phyloP scores from a whole-genome alignment of 352 stramenopile genomes.

The Globisporangium cystogenes region DNA sequence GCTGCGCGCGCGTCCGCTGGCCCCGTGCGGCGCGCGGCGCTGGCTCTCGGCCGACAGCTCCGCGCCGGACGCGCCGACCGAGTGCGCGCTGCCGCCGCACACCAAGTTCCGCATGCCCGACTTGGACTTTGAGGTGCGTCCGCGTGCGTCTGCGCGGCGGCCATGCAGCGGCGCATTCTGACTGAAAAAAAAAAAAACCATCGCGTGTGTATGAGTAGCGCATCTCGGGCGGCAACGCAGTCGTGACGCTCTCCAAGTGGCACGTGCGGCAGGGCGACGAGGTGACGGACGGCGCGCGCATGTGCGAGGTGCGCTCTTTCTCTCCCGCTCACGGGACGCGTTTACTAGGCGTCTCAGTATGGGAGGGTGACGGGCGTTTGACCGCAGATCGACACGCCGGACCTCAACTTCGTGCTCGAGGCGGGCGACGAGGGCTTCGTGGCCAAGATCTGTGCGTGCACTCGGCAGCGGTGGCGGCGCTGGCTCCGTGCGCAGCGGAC shows the following conservation, averaged over 20 bases:
- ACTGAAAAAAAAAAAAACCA: no score
- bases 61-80: not conserved
- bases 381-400: slow-evolving; percentile 74
- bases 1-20: not conserved
- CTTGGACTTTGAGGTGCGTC: slow-evolving; percentile 69
- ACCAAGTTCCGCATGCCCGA: slow-evolving; percentile 88
- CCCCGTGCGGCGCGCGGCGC: not conserved
- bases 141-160: not conserved
- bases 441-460: slow-evolving; percentile 23
- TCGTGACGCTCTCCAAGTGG: slow-evolving; percentile 76
- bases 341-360: not conserved
- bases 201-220: slow-evolving; percentile 20
- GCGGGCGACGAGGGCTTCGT: slow-evolving; percentile 76
- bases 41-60: slow-evolving; percentile 8
- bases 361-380: not conserved
- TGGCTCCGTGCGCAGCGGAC: slow-evolving; percentile 1
- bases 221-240: slow-evolving; percentile 42
- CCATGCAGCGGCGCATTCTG: not conserved
- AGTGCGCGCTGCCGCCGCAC: slow-evolving; percentile 44
- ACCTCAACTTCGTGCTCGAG: slow-evolving; percentile 77
- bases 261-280: slow-evolving; percentile 53
- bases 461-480: not conserved
- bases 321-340: not conserved
- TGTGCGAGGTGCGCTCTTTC: slow-evolving; percentile 52
- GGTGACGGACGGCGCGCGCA: slow-evolving; percentile 60